These are phyloP conservation scores for Dentipellis sp. DNA, from an alignment of 768 basidiomycete species.

Conservation along the genomic window DNA sequence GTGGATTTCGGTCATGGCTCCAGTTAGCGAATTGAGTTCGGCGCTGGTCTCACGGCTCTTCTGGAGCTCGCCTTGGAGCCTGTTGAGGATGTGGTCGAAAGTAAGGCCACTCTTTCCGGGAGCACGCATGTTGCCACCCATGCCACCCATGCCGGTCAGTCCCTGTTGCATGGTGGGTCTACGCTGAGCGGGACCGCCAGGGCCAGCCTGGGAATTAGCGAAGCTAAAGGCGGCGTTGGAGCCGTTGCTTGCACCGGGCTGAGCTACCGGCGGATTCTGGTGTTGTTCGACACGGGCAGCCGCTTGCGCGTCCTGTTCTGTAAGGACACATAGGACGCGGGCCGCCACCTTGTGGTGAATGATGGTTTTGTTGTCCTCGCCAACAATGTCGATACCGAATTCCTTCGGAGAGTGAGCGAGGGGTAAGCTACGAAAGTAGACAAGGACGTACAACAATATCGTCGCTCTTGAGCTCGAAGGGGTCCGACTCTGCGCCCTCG, in stretches of 20 bases:
- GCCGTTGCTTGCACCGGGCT: constrained; percentile 28
- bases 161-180: constrained; percentile 52
- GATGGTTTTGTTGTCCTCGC: constrained; percentile 96
- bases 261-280: constrained; percentile 30
- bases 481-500: constrained; percentile 87
- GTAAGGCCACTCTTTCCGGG: constrained; percentile 82
- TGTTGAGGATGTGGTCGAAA: constrained; percentile 85
- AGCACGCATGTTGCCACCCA: constrained; percentile 60
- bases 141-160: constrained; percentile 64
- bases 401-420: constrained; percentile 41
- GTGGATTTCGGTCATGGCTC: constrained; percentile 83
- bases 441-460: constrained; percentile 78
- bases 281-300: constrained; percentile 65
- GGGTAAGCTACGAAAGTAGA: constrained; percentile 5
- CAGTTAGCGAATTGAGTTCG: constrained; percentile 70
- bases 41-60: constrained; percentile 90
- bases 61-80: constrained; percentile 88
- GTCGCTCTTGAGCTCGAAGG: constrained; percentile 89
- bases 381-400: constrained; percentile 98
- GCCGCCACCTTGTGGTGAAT: constrained; percentile 99
- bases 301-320: constrained; percentile 73
- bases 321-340: constrained; percentile 82
- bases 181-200: constrained; percentile 32
- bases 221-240: constrained; percentile 31
- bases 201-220: constrained; percentile 25